These are phyloP conservation scores for Drechslera avenae DNA, from an alignment of 2,329 filamentous ascomycete species.

Conservation along the genomic window DNA sequence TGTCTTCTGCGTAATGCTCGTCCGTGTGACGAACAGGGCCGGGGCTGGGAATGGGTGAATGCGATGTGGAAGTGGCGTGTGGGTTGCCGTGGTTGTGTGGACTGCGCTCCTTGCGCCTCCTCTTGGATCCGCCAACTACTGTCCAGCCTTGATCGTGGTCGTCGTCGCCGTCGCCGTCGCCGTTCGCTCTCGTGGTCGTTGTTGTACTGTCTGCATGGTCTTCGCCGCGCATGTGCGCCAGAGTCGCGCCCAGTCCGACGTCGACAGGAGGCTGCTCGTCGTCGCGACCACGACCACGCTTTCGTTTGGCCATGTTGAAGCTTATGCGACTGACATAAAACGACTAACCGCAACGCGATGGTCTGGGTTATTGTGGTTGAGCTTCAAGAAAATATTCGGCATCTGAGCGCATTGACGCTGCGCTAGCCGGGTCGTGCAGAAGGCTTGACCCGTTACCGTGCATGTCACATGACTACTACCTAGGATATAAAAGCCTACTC, in stretches of 20 bases:
- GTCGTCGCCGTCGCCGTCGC: slow-evolving; percentile 15
- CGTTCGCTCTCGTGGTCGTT: slow-evolving; percentile 10
- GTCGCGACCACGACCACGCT: slow-evolving; percentile 26
- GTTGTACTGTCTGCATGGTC: slow-evolving; percentile 16
- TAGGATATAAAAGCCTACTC: too few species aligned
- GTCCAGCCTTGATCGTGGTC: slow-evolving; percentile 30
- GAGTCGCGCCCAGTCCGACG: slow-evolving; percentile 37
- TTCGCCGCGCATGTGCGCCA: slow-evolving; percentile 34
- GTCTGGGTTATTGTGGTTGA: background rate
- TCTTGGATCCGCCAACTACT: slow-evolving; percentile 32
- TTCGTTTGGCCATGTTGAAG: slow-evolving; percentile 39
- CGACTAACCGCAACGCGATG: background rate
- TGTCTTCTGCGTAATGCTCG: slow-evolving; percentile 8
- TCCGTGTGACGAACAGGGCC: background rate
- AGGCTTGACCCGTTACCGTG: too few species aligned
- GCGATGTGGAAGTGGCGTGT: slow-evolving; percentile 5
- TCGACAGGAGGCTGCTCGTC: slow-evolving; percentile 25
- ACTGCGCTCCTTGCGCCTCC: slow-evolving; percentile 27
- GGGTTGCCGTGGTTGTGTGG: slow-evolving; percentile 5
- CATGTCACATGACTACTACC: too few species aligned
- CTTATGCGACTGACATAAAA: slow-evolving; percentile 11
- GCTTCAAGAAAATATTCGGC: slow-evolving; percentile 8
- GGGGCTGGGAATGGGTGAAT: slow-evolving; percentile 4
- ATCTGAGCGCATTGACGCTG: background rate
- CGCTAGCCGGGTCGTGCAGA: background rate